phyloP scores from a whole-genome alignment of 1,139 yeast genomes.

The Sugiyamaella sp. region DNA sequence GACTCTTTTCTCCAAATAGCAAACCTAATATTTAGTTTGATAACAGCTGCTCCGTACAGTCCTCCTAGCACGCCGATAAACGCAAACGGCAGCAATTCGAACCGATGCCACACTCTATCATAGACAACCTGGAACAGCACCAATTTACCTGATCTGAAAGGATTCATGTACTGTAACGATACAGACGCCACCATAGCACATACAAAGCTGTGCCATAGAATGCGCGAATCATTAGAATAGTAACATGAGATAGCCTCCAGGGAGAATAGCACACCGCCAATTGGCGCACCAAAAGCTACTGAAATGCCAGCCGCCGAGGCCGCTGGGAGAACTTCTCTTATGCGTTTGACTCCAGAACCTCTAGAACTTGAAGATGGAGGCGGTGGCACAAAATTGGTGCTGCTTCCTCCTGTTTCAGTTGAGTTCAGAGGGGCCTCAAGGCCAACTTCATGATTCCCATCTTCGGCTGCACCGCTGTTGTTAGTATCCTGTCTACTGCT shows the following conservation, averaged over 20 bases:
- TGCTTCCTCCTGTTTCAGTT: neutral
- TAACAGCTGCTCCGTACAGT: conserved; percentile 59
- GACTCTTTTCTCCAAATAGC: conserved; percentile 42
- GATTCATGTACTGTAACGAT: conserved; percentile 60
- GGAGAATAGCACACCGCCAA: conserved; percentile 90
- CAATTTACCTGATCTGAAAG: conserved; percentile 59
- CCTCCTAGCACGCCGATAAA: conserved; percentile 73
- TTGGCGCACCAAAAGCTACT: conserved; percentile 91
- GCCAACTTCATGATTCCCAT: neutral
- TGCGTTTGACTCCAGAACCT: conserved; percentile 5
- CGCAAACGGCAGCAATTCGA: conserved; percentile 71
- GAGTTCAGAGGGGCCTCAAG: too few species aligned
- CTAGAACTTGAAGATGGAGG: conserved; percentile 3
- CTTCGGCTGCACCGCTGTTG: neutral
- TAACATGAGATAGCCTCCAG: conserved; percentile 67
- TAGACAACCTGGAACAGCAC: conserved; percentile 68
- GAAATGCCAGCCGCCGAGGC: conserved; percentile 94
- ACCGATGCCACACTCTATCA: conserved; percentile 70
- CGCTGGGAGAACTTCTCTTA: conserved; percentile 69
- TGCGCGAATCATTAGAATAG: conserved; percentile 58
- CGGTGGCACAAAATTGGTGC: neutral
- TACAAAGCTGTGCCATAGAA: conserved; percentile 83
- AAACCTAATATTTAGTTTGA: conserved; percentile 51
- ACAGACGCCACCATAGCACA: conserved; percentile 77
- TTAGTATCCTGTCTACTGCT: neutral